Percentiles rank a stretch among this genome's conserved stretches.
Conservation (phyloP, 345 rosid species). For the Ricinus communis region DNA sequence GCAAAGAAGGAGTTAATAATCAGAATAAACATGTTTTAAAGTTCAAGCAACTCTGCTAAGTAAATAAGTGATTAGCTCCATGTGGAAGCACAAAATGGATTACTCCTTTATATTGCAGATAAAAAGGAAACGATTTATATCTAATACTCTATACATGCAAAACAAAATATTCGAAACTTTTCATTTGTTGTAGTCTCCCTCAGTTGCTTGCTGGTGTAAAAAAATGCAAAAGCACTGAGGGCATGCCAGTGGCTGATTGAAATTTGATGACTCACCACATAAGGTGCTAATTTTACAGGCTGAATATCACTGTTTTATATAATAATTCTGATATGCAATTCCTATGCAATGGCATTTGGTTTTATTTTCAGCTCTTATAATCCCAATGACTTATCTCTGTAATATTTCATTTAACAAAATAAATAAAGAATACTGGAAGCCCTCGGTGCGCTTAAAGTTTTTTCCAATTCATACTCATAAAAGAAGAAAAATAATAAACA, state of each 20-base stretch:
- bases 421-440: not conserved
- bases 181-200: not conserved
- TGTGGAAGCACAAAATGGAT: not conserved
- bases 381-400: not conserved
- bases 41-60: conserved; percentile 1
- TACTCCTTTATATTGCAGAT: not conserved
- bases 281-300: not conserved
- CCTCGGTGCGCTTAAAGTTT: not conserved
- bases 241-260: not conserved
- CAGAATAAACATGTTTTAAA: not conserved
- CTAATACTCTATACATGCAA: not conserved
- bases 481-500: conserved; percentile 3
- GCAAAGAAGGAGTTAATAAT: not conserved
- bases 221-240: not conserved
- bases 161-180: not conserved
- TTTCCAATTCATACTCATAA: not conserved
- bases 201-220: not conserved
- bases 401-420: not conserved
- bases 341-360: not conserved
- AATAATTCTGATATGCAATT: not conserved
- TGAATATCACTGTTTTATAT: not conserved
- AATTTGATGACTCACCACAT: not conserved
- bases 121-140: not conserved
- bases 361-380: not conserved
- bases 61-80: not conserved